These are phyloP conservation scores for Verticillium tricorpus DNA, from an alignment of 2,329 filamentous ascomycete genomes.

Conservation along the genomic window DNA sequence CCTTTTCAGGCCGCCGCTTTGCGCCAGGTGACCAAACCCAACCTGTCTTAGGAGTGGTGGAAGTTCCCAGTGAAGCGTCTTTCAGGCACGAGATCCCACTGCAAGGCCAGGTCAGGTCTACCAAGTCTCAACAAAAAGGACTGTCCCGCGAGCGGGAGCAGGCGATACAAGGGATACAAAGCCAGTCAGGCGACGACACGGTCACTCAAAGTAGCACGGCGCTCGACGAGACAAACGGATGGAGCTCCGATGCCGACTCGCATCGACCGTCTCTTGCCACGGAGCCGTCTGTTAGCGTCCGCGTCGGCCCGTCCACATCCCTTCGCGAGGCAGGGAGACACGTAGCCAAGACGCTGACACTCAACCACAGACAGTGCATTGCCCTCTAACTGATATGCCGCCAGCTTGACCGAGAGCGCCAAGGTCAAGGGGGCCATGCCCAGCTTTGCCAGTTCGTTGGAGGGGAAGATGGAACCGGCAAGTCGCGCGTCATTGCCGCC, in stretches of 20 bases:
- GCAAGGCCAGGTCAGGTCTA: slow-evolving; percentile 2
- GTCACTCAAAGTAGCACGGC: neutral
- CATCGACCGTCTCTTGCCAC: no score
- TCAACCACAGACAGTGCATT: slow-evolving; percentile 1
- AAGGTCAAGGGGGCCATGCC: neutral
- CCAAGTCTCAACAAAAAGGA: slow-evolving; percentile 10
- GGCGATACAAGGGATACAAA: slow-evolving; percentile 7
- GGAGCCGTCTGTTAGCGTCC: neutral
- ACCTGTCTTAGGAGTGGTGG: no score
- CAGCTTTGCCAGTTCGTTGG: slow-evolving; percentile 11
- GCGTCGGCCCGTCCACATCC: slow-evolving; percentile 4
- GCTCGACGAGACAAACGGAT: neutral
- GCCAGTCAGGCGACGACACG: neutral
- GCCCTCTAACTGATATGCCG: slow-evolving; percentile 7
- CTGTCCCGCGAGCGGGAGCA: slow-evolving; percentile 5
- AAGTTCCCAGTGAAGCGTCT: no score
- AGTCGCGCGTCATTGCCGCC: slow-evolving; percentile 8
- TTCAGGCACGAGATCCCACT: no score
- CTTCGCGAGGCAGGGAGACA: slow-evolving; percentile 3
- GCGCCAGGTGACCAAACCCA: no score
- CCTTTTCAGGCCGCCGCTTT: no score
- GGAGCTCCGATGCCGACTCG: neutral
- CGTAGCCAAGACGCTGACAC: neutral
- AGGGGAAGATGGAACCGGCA: slow-evolving; percentile 8
- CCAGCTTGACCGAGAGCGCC: slow-evolving; percentile 4